Evolutionary conservation across 345 rosid species (phyloP), one percentile per base, ranked within the genome.

Genomic region (Nasturtium officinale): DNA sequence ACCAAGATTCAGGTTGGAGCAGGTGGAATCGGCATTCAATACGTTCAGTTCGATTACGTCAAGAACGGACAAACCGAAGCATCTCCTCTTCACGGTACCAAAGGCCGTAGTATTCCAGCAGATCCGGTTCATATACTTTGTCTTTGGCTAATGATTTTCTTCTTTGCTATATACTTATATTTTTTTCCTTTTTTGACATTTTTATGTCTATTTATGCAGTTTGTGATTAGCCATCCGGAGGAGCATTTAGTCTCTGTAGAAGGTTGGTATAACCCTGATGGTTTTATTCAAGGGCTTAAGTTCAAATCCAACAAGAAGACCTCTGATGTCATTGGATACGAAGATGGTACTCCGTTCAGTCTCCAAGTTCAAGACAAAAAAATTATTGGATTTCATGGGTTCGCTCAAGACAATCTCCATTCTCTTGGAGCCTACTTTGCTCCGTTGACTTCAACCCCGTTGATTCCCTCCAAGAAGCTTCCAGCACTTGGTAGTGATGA

Each of bases 351-450:
- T 16, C 42, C 29, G 2, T 69, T 57, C 32, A 18, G 33, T 9
- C 45, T 57, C 2, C 42, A 28, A 38, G 52, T 42, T 8, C 35
- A 53, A n/a, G 73, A 37, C 40, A 55, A 23, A 9, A 68, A 68
- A 21, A 55, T 69, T 30, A 6, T 57, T 46, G 74, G 74, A 2
- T 69, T 69, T 15, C 64, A 55, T 57, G 74, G 74, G 1, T 42
- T 43, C 2, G 43, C 52, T 18, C 60, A 59, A 35, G 52, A 61
- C 8, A 5, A 52, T 37, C 26, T 76, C 18, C 10, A 76, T 20
- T 53, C 71, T 53, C 56, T 76, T 69, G 79, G 71, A 18, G 79
- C 79, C 25, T 76, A 76, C 69, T 69, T 76, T 52, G 66, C 32
- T 23, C 71, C 75, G 32, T 43, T 55, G 37, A 54, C 71, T 32